These are phyloP conservation scores for Nicotiana noctiflora DNA, from an alignment of 257 asterid species.

Conservation along the genomic window DNA sequence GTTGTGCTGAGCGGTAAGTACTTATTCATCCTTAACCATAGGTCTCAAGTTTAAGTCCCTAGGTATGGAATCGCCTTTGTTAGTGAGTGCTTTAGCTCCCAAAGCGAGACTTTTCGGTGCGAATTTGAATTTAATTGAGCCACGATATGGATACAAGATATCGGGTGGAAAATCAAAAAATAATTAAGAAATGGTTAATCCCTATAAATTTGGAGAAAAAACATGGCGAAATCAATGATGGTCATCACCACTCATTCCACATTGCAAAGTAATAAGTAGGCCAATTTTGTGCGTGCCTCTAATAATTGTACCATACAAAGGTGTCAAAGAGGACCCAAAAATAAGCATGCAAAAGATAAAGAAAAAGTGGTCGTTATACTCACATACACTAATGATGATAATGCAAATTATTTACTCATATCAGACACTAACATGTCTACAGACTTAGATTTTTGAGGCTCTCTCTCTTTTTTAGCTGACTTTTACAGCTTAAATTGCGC, in stretches of 20 bases:
- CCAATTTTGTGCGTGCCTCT: background rate
- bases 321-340: conserved; percentile 16
- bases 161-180: too few relatives aligned
- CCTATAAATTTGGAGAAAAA: background rate
- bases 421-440: background rate
- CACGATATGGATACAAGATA: too few relatives aligned
- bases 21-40: too few relatives aligned
- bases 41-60: too few relatives aligned
- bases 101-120: too few relatives aligned
- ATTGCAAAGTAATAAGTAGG: background rate
- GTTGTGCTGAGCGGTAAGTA: too few relatives aligned
- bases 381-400: conserved; percentile 9
- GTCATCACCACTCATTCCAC: background rate
- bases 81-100: too few relatives aligned
- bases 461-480: background rate
- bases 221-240: background rate
- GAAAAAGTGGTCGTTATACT: conserved; percentile 7
- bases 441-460: background rate
- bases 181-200: background rate
- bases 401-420: background rate
- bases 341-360: conserved; percentile 12
- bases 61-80: too few relatives aligned
- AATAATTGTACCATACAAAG: conserved; percentile 14
- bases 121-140: too few relatives aligned
- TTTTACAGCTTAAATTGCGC: conserved; percentile 20